Percentiles rank a stretch among this genome's conserved stretches.
These are phyloP conservation scores for Erodium moschatum DNA, from an alignment of 441 rosid species.

Conservation along the genomic window DNA sequence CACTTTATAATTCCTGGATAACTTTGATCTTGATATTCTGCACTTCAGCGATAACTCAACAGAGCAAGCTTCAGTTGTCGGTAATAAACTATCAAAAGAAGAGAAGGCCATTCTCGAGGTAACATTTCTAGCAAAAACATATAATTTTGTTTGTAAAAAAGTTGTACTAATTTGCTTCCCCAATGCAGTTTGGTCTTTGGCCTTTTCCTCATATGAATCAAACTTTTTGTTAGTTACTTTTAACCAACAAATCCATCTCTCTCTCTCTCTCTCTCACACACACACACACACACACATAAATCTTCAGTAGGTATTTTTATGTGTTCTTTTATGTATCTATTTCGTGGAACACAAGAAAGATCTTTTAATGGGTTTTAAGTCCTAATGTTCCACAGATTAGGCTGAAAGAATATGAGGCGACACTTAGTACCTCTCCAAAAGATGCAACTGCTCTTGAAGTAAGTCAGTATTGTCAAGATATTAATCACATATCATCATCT, in stretches of 20 bases:
- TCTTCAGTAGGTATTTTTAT: neutral
- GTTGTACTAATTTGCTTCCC: neutral
- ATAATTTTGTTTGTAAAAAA: no score
- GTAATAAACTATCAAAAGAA: constrained; percentile 54
- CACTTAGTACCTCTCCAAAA: constrained; percentile 44
- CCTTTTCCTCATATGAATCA: neutral
- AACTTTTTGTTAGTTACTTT: neutral
- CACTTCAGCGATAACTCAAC: constrained; percentile 44
- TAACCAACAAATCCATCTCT: neutral
- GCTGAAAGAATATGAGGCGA: constrained; percentile 64
- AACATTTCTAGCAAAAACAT: constrained; percentile 4
- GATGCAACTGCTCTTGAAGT: constrained; percentile 80
- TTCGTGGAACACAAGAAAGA: neutral
- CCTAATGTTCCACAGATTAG: constrained; percentile 45
- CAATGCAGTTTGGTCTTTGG: neutral
- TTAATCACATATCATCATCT: neutral
- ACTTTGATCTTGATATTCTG: constrained; percentile 14
- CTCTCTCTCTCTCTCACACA: neutral
- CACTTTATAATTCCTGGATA: constrained; percentile 8
- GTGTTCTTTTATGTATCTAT: neutral
- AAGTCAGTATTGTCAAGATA: constrained; percentile 27
- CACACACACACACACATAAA: neutral
- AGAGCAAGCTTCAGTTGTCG: constrained; percentile 39
- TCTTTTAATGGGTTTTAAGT: constrained; percentile 10
- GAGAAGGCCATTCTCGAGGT: constrained; percentile 69